A percentile compares a stretch with the other conserved stretches of the same genome.
phyloP scores from a whole-genome alignment of 305 asterid species.

The Salvia sclarea region DNA sequence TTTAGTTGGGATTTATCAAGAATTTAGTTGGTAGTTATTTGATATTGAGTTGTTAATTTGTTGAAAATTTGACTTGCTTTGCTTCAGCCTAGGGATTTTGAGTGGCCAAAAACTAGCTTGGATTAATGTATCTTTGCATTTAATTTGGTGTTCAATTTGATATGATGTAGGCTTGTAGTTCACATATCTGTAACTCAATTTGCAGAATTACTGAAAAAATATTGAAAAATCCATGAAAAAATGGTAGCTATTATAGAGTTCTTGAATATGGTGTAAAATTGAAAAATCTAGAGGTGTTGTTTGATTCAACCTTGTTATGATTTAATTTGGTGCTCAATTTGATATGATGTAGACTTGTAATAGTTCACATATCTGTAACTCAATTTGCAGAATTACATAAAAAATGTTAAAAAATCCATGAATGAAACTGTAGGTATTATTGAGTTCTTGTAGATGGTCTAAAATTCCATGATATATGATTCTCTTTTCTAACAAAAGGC shows the following conservation, averaged over 20 bases:
- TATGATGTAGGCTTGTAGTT: neutral
- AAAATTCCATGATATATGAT: too few relatives aligned
- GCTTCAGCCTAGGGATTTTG: constrained; percentile 12
- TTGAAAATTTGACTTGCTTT: constrained; percentile 8
- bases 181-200: neutral
- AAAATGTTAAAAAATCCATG: too few relatives aligned
- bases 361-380: too few relatives aligned
- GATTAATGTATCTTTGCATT: constrained; percentile 4
- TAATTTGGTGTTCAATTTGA: neutral
- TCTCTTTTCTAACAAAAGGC: neutral
- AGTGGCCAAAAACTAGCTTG: constrained; percentile 13
- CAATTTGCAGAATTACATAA: too few relatives aligned
- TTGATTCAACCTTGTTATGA: neutral
- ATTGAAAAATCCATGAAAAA: neutral
- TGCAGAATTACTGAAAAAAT: neutral
- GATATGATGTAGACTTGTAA: too few relatives aligned
- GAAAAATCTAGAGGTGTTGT: neutral
- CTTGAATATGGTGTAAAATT: neutral
- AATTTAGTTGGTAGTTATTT: constrained; percentile 13
- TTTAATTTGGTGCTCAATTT: too few relatives aligned
- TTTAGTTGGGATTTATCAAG: neutral
- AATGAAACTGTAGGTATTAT: too few relatives aligned
- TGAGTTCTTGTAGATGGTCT: too few relatives aligned
- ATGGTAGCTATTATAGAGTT: neutral
- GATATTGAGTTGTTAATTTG: neutral